Conservation (phyloP, 2,329 filamentous ascomycete species). For the Calonectria crousiana region DNA sequence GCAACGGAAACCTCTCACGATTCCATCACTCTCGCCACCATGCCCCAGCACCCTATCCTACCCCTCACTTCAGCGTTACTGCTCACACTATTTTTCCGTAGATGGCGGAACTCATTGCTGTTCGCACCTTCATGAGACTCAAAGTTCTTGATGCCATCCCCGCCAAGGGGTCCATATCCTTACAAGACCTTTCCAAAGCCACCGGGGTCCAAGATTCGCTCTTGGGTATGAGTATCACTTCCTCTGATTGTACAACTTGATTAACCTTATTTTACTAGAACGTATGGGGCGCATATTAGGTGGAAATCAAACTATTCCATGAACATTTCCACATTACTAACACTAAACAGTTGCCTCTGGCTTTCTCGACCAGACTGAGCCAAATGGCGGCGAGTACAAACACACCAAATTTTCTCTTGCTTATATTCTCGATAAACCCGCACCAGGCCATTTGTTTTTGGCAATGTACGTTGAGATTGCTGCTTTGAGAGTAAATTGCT, state of each 20-base stretch:
- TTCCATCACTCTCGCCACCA: not conserved
- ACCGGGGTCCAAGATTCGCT: constrained; percentile 46
- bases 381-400: constrained; percentile 44
- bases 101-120: constrained; percentile 47
- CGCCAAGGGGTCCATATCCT: constrained; percentile 40
- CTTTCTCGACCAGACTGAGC: constrained; percentile 45
- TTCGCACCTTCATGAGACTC: constrained; percentile 48
- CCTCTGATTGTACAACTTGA: not conserved
- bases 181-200: constrained; percentile 41
- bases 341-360: constrained; percentile 41
- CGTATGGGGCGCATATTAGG: constrained; percentile 45
- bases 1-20: not conserved
- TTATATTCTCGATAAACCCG: constrained; percentile 43
- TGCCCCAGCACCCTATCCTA: too few species aligned
- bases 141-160: constrained; percentile 47
- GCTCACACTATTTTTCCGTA: constrained; percentile 21
- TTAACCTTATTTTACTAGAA: constrained; percentile 31
- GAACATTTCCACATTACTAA: not conserved
- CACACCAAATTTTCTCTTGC: constrained; percentile 48
- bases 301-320: not conserved
- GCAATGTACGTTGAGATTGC: constrained; percentile 37
- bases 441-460: constrained; percentile 47
- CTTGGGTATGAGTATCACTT: constrained; percentile 33
- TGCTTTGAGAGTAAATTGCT: too few species aligned
- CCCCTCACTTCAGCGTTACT: not conserved